These are phyloP conservation scores for Halenospora varia DNA, from an alignment of 495 filamentous ascomycete genomes.

Conservation along the genomic window DNA sequence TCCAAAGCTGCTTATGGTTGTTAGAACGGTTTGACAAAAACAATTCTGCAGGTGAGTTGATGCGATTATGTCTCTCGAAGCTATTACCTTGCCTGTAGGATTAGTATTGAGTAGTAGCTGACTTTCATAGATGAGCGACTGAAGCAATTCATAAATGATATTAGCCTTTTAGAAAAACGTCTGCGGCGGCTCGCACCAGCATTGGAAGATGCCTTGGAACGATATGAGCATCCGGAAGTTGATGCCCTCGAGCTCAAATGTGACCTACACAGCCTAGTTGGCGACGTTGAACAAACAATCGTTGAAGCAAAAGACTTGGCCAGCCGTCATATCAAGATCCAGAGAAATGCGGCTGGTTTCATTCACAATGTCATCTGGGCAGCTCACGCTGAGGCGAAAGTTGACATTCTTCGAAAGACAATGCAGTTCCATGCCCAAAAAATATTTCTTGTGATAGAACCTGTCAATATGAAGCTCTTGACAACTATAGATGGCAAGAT, in stretches of 20 bases:
- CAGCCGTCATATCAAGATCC: not conserved
- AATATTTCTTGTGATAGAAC: constrained; percentile 5
- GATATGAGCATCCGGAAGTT: not conserved
- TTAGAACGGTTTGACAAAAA: constrained; percentile 5
- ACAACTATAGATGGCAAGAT: not conserved
- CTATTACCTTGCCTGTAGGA: too few species aligned
- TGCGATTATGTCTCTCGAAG: too few species aligned
- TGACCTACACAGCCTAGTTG: constrained; percentile 4
- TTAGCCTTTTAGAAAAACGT: not conserved
- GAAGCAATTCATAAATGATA: constrained; percentile 6
- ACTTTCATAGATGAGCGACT: constrained; percentile 1
- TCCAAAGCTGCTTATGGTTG: constrained; percentile 1
- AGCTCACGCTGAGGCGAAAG: not conserved
- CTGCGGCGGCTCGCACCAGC: not conserved
- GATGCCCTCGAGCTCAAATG: not conserved
- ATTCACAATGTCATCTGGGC: constrained; percentile 4
- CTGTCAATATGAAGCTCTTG: not conserved
- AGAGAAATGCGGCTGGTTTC: not conserved
- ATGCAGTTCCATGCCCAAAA: constrained; percentile 11
- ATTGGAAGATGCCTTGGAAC: not conserved
- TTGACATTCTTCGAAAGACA: not conserved
- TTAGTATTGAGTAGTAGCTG: too few species aligned
- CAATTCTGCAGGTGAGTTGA: constrained; percentile 3
- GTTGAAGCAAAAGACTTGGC: not conserved
- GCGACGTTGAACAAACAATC: constrained; percentile 4